A percentile compares a stretch with the other conserved stretches of the same genome.
These are phyloP conservation scores for Salix udensis DNA, from an alignment of 345 rosid genomes.

Conservation along the genomic window DNA sequence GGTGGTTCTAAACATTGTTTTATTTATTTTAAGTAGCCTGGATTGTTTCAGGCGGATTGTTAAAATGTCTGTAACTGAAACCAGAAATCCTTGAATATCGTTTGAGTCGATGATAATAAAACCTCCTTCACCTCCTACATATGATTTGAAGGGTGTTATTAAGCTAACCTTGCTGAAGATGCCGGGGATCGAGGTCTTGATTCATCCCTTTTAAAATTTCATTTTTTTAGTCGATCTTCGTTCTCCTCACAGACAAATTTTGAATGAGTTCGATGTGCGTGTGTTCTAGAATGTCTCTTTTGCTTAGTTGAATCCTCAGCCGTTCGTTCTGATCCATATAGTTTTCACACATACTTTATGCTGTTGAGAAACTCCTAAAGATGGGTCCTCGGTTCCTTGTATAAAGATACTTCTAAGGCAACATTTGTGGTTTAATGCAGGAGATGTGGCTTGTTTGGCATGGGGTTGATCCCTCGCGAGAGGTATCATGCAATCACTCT, in stretches of 20 bases:
- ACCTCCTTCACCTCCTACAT: constrained; percentile 89
- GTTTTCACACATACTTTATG: neutral
- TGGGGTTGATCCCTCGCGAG: constrained; percentile 79
- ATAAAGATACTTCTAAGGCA: constrained; percentile 1
- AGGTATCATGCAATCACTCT: constrained; percentile 37
- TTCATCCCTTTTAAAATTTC: neutral
- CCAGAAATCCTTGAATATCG: constrained; percentile 28
- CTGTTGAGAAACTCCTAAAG: constrained; percentile 1
- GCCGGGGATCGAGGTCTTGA: constrained; percentile 75
- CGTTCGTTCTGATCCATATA: neutral
- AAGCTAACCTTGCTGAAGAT: constrained; percentile 87
- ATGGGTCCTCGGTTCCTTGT: neutral
- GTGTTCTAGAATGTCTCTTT: neutral
- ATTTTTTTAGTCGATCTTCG: neutral
- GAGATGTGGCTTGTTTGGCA: constrained; percentile 94
- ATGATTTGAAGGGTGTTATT: constrained; percentile 64
- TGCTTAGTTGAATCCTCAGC: neutral
- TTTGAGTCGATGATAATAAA: constrained; percentile 47
- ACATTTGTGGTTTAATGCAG: constrained; percentile 37
- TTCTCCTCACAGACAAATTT: neutral
- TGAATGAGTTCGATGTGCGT: neutral
- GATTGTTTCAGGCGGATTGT: constrained; percentile 12
- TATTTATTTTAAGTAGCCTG: neutral
- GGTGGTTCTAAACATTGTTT: neutral
- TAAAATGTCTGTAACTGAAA: constrained; percentile 22